Base-by-base conservation (phyloP, 768 basidiomycete species). In the Tephrocybe rancida region DNA sequence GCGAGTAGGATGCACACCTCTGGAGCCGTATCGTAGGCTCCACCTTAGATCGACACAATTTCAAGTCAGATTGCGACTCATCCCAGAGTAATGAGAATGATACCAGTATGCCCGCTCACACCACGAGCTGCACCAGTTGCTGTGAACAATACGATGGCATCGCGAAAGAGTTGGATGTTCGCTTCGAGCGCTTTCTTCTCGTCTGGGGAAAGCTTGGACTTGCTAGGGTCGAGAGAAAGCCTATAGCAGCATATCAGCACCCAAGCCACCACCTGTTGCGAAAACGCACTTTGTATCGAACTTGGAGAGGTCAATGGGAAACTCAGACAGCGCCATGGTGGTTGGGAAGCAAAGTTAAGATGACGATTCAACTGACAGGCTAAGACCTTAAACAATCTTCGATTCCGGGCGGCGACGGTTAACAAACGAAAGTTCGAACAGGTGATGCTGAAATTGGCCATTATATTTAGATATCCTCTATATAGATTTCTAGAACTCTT, bases 91-190 rank as follows among this genome's bases (percentile, higher is more conserved):
- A 39, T 34, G 29, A 1, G 18, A 19, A 10, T 22, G 24, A 18
- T 35, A 27, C 52, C 68, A 39, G 50, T 85, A 69, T 94, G 92
- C 29, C 92, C 92, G 60, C 88, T 89, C 38, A 92, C 88, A 44
- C 92, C 92, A 38, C 92, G 79, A 3, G 92, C 92, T 45, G 89
- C 84, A 48, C 90, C 92, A 7, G 89, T 87, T 5, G 92, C 87
- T 0, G 92, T 95, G 71, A 94, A 95, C 42, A 90, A 73, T 22
- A 95, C 85, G 58, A 95, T 90, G 6, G 80, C 85, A 83, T 94
- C 92, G 47, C 92, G 86, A 56, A 92, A 75, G 25, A 94, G 77
- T 65, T 87, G 83, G 62, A 93, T 89, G 70, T 95, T 95, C 49
- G 76, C 70, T 59, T 76, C 67, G 59, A 95, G 73, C 16, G 70